Evolutionary conservation across 129 eudicot genomes (phyloP), one percentile per base, ranked within the genome.

Genomic region (Flaveria brownii): DNA sequence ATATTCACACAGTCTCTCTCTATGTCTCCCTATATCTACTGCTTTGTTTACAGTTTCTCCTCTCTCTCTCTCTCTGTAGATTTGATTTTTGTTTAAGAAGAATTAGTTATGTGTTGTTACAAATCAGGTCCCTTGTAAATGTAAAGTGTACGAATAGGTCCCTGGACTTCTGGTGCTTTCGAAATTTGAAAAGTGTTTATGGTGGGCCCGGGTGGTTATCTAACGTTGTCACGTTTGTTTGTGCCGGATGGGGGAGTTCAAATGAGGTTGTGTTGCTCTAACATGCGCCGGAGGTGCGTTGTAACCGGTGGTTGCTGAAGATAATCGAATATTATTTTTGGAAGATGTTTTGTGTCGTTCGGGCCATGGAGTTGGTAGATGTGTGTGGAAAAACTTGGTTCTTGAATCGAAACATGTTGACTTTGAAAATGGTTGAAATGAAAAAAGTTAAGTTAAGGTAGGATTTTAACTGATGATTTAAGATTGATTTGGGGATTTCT

Each of bases 151-250:
- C 16, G 18, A 18, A 73, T 2, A 14, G 33, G 70, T 55, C 75
- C 84, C 61, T 73, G 1, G 43, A 1, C n/a, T 79, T 78, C n/a
- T 55, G 18, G 74, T 64, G 70, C 43, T 73, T 80, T 80, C 55
- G 80, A 80, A 80, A 25, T 73, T 73, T 80, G 83, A 80, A 79
- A 72, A 55, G 50, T 73, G 79, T n/a, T 39, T 14, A 15, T 73
- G 84, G 84, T 80, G 79, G 79, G 84, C 56, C 79, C 84, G 10
- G 78, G 50, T 79, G 52, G 82, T 79, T 79, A 71, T 45, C 63
- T 71, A 52, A 79, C 78, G 83, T 72, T 64, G 78, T 73, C 78
- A 79, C 83, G 83, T 72, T 80, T 72, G 82, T 72, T 71, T 72
- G 77, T 62, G 73, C 66, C 77, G 73, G 75, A 69, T 50, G 76